Conservation (phyloP, 768 basidiomycete species). For the Rickenella mellea region DNA sequence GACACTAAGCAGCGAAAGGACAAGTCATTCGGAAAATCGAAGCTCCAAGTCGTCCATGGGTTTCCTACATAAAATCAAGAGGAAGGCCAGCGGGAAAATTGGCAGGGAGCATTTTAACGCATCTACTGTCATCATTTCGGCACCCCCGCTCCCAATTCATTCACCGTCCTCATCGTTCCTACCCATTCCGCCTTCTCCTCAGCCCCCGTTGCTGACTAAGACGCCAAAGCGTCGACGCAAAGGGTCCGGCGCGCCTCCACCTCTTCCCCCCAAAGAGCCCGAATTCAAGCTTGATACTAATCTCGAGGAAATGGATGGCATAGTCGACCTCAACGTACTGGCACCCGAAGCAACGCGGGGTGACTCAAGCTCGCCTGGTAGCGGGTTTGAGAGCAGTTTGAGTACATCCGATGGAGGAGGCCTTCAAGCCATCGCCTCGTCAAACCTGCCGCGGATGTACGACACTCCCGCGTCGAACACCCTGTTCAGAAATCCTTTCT, state of each 20-base stretch:
- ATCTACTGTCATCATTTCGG: background rate
- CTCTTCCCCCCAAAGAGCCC: slow-evolving; percentile 23
- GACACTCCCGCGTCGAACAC: slow-evolving; percentile 26
- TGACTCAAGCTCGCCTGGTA: slow-evolving; percentile 29
- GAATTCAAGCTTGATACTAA: slow-evolving; percentile 55
- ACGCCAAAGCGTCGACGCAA: background rate
- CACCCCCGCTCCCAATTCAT: slow-evolving; percentile 1
- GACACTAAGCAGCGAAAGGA: background rate
- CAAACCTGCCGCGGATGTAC: slow-evolving; percentile 26
- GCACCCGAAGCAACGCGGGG: slow-evolving; percentile 13
- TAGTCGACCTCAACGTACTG: slow-evolving; percentile 42
- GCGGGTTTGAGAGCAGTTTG: slow-evolving; percentile 27
- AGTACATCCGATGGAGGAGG: slow-evolving; percentile 19
- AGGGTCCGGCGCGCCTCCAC: slow-evolving; percentile 10
- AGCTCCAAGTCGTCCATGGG: background rate
- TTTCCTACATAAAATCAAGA: background rate
- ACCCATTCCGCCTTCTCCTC: slow-evolving; percentile 2
- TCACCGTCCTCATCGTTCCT: background rate
- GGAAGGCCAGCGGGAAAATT: background rate
- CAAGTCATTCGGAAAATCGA: background rate
- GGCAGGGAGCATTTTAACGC: background rate
- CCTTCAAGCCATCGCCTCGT: slow-evolving; percentile 11
- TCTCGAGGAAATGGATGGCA: slow-evolving; percentile 72
- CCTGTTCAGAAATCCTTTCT: slow-evolving; percentile 31
- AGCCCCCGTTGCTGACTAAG: slow-evolving; percentile 1